phyloP scores from a whole-genome alignment of 208 protist species.

The Chromosphaera perkinsii region DNA sequence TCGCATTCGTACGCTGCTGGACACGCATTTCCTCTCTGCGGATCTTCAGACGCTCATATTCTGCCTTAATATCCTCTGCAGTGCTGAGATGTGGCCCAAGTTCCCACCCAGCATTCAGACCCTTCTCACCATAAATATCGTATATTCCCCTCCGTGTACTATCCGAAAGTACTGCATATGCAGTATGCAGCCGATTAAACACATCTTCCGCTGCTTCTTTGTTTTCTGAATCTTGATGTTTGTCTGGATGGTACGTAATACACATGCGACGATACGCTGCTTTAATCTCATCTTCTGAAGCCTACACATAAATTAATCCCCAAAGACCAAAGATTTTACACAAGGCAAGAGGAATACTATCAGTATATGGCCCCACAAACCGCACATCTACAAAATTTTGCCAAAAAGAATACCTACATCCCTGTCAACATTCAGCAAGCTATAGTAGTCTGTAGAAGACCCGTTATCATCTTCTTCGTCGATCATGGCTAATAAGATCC shows the following conservation, averaged over 20 bases:
- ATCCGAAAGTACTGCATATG: constrained; percentile 10
- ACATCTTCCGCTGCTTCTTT: constrained; percentile 4
- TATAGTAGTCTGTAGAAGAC: too few relatives aligned
- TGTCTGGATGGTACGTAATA: constrained; percentile 23
- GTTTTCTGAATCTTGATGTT: constrained; percentile 6
- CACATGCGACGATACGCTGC: constrained; percentile 8
- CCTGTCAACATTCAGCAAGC: too few relatives aligned
- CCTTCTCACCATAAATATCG: constrained; percentile 16
- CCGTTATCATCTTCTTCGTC: too few relatives aligned
- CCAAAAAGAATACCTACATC: too few relatives aligned
- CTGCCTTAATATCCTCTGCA: constrained; percentile 5
- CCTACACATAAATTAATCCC: too few relatives aligned
- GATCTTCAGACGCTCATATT: constrained; percentile 14
- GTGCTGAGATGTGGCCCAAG: not conserved
- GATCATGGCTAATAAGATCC: too few relatives aligned
- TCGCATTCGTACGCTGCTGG: constrained; percentile 1
- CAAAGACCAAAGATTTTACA: too few relatives aligned
- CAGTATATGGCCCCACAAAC: too few relatives aligned
- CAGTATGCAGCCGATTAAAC: not conserved
- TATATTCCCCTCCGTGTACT: not conserved
- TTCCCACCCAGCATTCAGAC: constrained; percentile 3
- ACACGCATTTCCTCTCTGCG: not conserved
- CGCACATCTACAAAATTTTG: too few relatives aligned
- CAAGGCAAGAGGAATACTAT: too few relatives aligned
- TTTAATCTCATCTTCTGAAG: constrained; percentile 14